These are phyloP conservation scores for Hansfordia pulvinata DNA, from an alignment of 2,329 filamentous ascomycete genomes.

Conservation along the genomic window DNA sequence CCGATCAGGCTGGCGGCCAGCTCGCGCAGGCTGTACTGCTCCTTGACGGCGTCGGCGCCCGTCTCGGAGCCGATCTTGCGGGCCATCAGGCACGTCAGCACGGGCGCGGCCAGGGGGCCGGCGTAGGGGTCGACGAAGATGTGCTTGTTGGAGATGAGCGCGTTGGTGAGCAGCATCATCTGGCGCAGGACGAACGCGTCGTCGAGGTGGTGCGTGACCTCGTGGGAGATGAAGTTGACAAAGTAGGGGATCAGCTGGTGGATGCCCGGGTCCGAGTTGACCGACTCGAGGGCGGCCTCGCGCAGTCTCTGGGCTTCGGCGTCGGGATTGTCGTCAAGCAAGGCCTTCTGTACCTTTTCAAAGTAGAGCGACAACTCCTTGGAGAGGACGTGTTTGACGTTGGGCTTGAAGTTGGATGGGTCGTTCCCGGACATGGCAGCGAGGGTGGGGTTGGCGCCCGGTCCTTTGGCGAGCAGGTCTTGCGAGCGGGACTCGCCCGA, in stretches of 20 bases:
- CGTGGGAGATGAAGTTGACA: constrained; percentile 87
- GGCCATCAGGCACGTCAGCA: constrained; percentile 81
- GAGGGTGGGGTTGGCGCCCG: constrained; percentile 73
- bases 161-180: constrained; percentile 82
- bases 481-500: constrained; percentile 70
- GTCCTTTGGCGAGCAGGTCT: constrained; percentile 80
- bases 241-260: constrained; percentile 97
- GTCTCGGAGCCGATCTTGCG: constrained; percentile 57
- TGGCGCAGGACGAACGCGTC: constrained; percentile 79
- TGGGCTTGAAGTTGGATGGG: constrained; percentile 70
- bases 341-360: constrained; percentile 80
- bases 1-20: constrained; percentile 72
- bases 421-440: constrained; percentile 75
- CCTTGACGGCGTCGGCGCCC: constrained; percentile 35
- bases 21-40: constrained; percentile 72
- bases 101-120: constrained; percentile 62
- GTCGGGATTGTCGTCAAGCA: constrained; percentile 79
- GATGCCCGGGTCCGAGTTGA: constrained; percentile 79
- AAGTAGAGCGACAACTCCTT: constrained; percentile 96
- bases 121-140: constrained; percentile 57
- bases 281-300: constrained; percentile 70
- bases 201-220: constrained; percentile 87
- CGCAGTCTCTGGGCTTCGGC: constrained; percentile 61
- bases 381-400: constrained; percentile 90
- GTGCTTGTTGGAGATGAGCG: constrained; percentile 69